Percentiles rank a stretch among this genome's conserved stretches.
Evolutionary conservation across 768 basidiomycete species (phyloP).

Genomic region (Phylloporus sp.): DNA sequence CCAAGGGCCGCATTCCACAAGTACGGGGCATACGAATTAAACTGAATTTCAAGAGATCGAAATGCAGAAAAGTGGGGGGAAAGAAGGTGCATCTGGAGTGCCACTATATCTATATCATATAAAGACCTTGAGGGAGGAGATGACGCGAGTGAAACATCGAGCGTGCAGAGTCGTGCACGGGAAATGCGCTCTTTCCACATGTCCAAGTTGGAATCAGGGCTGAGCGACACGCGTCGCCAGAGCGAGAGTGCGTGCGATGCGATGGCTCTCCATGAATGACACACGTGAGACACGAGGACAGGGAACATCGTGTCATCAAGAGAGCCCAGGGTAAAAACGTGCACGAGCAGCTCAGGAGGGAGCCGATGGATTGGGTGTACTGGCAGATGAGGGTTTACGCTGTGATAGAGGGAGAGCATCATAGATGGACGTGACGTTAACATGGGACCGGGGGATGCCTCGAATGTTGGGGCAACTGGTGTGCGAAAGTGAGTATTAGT

Average conservation of each 20-base stretch:
- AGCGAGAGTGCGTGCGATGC: conserved; percentile 57
- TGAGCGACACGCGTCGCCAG: conserved; percentile 60
- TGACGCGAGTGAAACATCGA: conserved; percentile 58
- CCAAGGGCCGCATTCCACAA: conserved; percentile 69
- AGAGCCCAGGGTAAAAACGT: conserved; percentile 60
- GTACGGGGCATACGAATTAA: conserved; percentile 54
- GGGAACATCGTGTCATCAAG: conserved; percentile 56
- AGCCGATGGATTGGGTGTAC: conserved; percentile 53
- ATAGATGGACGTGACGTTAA: conserved; percentile 27
- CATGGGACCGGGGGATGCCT: conserved; percentile 12
- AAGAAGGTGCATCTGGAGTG: conserved; percentile 60
- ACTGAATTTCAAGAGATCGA: conserved; percentile 59
- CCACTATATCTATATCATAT: conserved; percentile 41
- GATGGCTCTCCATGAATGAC: conserved; percentile 58
- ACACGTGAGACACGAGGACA: conserved; percentile 64
- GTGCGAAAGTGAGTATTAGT: conserved; percentile 16
- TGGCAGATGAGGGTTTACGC: conserved; percentile 20
- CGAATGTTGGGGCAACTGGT: conserved; percentile 15
- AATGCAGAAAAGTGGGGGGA: conserved; percentile 46
- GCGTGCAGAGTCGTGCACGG: conserved; percentile 56
- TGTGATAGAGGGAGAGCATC: conserved; percentile 23
- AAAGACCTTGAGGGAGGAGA: conserved; percentile 8
- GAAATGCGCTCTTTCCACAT: conserved; percentile 65
- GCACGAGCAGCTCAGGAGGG: conserved; percentile 60
- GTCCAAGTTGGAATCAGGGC: conserved; percentile 36